phyloP scores from a whole-genome alignment of 495 filamentous ascomycete genomes.

The Paragyromitra xinjiangensis region DNA sequence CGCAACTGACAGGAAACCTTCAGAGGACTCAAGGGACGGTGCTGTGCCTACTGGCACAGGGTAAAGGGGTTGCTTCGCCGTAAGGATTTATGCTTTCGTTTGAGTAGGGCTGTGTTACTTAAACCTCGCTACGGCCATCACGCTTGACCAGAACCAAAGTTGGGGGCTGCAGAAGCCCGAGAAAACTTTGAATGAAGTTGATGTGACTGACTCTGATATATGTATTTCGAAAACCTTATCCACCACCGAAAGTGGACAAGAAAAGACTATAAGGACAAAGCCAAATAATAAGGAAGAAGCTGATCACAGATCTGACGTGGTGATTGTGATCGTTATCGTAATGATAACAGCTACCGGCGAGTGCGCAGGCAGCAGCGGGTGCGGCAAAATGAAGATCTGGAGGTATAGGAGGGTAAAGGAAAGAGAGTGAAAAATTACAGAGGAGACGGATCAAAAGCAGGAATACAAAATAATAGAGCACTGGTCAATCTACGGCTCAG shows the following conservation, averaged over 20 bases:
- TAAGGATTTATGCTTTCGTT: constrained; percentile 47
- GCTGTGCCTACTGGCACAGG: constrained; percentile 42
- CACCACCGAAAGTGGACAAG: constrained; percentile 47
- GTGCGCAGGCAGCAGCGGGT: constrained; percentile 41
- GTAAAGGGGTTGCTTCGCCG: constrained; percentile 43
- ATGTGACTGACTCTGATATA: constrained; percentile 33
- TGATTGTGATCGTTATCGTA: constrained; percentile 49
- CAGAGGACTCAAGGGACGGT: constrained; percentile 32
- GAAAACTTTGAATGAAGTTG: constrained; percentile 38
- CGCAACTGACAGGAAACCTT: constrained; percentile 40
- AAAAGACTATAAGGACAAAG: constrained; percentile 37
- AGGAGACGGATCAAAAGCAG: constrained; percentile 50
- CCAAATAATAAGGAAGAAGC: constrained; percentile 32
- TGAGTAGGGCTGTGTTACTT: constrained; percentile 50
- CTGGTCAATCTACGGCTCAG: constrained; percentile 53
- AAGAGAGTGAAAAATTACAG: constrained; percentile 30
- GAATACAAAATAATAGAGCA: constrained; percentile 49
- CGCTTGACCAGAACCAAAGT: constrained; percentile 48
- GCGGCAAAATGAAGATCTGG: constrained; percentile 38
- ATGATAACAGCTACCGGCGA: constrained; percentile 54
- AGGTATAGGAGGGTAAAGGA: constrained; percentile 42
- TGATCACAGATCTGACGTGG: constrained; percentile 48
- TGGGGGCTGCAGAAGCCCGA: constrained; percentile 48
- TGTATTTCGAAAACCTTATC: constrained; percentile 46
- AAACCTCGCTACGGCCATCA: constrained; percentile 55